phyloP scores from a whole-genome alignment of 2,329 filamentous ascomycete species.

The Tolypocladium cylindrosporum region DNA sequence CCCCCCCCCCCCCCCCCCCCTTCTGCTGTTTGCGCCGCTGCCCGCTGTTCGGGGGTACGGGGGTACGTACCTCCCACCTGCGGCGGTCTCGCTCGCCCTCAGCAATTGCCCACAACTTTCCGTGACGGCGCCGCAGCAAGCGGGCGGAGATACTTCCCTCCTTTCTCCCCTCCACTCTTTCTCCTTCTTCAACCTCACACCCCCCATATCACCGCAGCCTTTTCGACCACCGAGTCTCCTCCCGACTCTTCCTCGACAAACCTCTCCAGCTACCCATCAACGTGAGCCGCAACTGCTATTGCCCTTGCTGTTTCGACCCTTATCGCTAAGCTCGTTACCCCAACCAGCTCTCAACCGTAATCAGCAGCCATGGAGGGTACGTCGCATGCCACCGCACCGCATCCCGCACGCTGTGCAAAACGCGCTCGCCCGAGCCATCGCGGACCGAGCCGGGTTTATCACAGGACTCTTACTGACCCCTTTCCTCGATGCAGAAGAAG shows the following conservation, averaged over 20 bases:
- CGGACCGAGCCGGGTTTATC: slow-evolving; percentile 1
- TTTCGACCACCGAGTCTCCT: slow-evolving; percentile 8
- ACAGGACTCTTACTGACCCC: slow-evolving; percentile 28
- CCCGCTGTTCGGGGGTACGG: background rate
- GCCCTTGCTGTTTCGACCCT: slow-evolving; percentile 11
- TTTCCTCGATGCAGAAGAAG: slow-evolving; percentile 70
- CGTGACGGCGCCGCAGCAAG: background rate
- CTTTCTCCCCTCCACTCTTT: slow-evolving; percentile 22
- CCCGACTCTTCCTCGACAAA: slow-evolving; percentile 8
- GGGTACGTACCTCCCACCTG: background rate
- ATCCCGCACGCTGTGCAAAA: background rate
- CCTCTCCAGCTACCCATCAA: slow-evolving; percentile 9
- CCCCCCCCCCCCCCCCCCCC: background rate
- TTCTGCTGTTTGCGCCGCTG: background rate
- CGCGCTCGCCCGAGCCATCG: slow-evolving; percentile 1
- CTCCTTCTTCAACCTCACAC: slow-evolving; percentile 20
- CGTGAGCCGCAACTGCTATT: slow-evolving; percentile 4
- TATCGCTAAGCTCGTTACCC: slow-evolving; percentile 7
- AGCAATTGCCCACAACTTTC: slow-evolving; percentile 15
- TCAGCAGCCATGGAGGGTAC: slow-evolving; percentile 48
- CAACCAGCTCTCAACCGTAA: slow-evolving; percentile 26
- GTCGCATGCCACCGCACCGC: slow-evolving; percentile 14
- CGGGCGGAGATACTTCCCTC: slow-evolving; percentile 10
- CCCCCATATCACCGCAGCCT: slow-evolving; percentile 9
- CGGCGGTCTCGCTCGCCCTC: background rate